Evolutionary conservation across 805 yeast genomes (phyloP).

Genomic region (Cyberlindnera samutprakarnensis): DNA sequence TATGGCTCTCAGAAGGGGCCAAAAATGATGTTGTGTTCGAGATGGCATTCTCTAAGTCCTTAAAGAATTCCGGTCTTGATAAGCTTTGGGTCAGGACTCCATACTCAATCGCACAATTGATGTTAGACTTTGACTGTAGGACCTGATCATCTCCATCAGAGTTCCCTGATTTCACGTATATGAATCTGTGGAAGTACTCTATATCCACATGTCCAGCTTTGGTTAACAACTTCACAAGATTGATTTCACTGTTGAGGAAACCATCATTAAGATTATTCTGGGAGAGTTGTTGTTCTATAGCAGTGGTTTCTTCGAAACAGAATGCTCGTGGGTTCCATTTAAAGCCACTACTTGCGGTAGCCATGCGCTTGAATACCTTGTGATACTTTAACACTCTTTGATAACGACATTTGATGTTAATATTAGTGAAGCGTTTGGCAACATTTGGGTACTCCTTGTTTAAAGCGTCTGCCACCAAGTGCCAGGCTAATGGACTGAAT

Average conservation of each 20-base stretch:
- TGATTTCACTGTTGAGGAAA: slow-evolving; percentile 10
- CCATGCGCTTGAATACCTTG: slow-evolving; percentile 18
- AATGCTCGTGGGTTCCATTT: slow-evolving; percentile 18
- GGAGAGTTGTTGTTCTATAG: slow-evolving; percentile 10
- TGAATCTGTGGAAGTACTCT: slow-evolving; percentile 21
- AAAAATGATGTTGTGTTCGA: neutral
- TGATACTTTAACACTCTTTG: slow-evolving; percentile 22
- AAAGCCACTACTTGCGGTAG: slow-evolving; percentile 15
- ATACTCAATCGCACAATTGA: slow-evolving; percentile 18
- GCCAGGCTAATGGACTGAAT: slow-evolving; percentile 19
- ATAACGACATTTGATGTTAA: slow-evolving; percentile 22
- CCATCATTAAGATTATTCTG: slow-evolving; percentile 10
- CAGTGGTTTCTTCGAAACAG: slow-evolving; percentile 13
- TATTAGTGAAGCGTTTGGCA: slow-evolving; percentile 21
- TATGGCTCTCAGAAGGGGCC: neutral
- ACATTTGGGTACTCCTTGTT: slow-evolving; percentile 20
- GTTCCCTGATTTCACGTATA: slow-evolving; percentile 7
- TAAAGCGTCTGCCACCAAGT: slow-evolving; percentile 19
- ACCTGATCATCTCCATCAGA: slow-evolving; percentile 13
- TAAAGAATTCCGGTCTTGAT: slow-evolving; percentile 8
- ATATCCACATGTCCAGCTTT: slow-evolving; percentile 21
- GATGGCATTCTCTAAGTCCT: slow-evolving; percentile 2
- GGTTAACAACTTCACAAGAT: slow-evolving; percentile 15
- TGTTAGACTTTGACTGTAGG: slow-evolving; percentile 14
- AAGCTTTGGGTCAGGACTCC: slow-evolving; percentile 15